phyloP scores from a whole-genome alignment of 768 basidiomycete species.

The Podaxis sp. region DNA sequence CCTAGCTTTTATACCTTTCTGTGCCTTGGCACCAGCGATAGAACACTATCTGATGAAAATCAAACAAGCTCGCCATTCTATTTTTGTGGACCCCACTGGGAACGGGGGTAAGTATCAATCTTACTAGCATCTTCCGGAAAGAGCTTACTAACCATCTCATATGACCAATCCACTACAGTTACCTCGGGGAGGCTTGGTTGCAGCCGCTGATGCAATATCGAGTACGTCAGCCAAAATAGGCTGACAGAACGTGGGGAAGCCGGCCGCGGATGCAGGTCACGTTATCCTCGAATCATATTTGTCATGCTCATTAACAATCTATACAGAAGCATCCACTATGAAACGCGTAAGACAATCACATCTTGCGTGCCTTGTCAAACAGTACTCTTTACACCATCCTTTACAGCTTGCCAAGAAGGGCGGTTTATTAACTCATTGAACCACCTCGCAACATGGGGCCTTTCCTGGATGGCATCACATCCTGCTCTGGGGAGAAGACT shows the following conservation, averaged over 20 bases:
- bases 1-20: background rate
- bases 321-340: too few relatives aligned
- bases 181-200: background rate
- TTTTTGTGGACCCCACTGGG: too few relatives aligned
- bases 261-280: too few relatives aligned
- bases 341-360: background rate
- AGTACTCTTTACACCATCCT: slow-evolving; percentile 17
- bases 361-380: background rate
- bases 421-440: slow-evolving; percentile 23
- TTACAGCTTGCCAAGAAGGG: slow-evolving; percentile 25
- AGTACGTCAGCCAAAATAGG: too few relatives aligned
- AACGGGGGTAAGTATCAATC: too few relatives aligned
- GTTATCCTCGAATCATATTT: too few relatives aligned
- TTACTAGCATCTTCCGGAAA: background rate
- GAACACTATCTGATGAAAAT: too few relatives aligned
- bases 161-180: background rate
- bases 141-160: background rate
- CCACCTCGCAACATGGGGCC: slow-evolving; percentile 40
- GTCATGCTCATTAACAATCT: too few relatives aligned
- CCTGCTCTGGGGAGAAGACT: slow-evolving; percentile 24
- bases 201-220: too few relatives aligned
- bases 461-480: slow-evolving; percentile 28
- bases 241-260: too few relatives aligned
- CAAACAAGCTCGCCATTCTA: too few relatives aligned
- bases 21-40: too few relatives aligned